Conservation (phyloP, 2,329 filamentous ascomycete genomes). For the Alternaria tenuissima region DNA sequence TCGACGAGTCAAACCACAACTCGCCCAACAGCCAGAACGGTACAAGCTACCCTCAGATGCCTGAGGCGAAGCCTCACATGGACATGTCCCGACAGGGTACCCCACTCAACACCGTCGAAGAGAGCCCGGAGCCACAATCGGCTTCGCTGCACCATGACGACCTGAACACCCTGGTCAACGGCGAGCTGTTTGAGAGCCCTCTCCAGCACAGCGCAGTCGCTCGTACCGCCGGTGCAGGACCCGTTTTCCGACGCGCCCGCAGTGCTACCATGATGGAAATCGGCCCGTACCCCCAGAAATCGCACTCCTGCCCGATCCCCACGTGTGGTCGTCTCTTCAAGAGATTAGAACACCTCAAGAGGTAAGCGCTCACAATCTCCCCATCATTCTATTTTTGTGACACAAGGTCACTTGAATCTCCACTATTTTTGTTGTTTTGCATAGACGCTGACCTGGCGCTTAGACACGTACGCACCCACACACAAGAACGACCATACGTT, state of each 20-base stretch:
- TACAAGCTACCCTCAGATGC: constrained; percentile 63
- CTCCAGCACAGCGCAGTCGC: constrained; percentile 66
- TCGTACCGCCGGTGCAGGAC: constrained; percentile 68
- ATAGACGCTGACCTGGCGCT: constrained; percentile 60
- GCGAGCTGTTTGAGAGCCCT: constrained; percentile 51
- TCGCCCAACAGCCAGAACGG: constrained; percentile 80
- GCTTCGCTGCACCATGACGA: constrained; percentile 74
- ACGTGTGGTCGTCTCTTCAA: constrained; percentile 98
- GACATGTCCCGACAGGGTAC: constrained; percentile 90
- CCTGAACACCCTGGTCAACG: constrained; percentile 59
- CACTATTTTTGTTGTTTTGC: constrained; percentile 45
- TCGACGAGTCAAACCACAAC: constrained; percentile 78
- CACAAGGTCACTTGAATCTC: constrained; percentile 16
- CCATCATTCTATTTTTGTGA: constrained; percentile 18
- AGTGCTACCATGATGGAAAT: constrained; percentile 97
- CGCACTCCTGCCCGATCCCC: constrained; percentile 98
- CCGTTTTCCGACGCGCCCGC: constrained; percentile 85
- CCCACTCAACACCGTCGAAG: constrained; percentile 84
- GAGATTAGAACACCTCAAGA: constrained; percentile 97
- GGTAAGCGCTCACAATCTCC: constrained; percentile 71
- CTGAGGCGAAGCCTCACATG: constrained; percentile 76
- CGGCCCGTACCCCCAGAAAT: constrained; percentile 95
- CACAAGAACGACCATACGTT: constrained; percentile 97
- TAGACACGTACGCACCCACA: constrained; percentile 99
- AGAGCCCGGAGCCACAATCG: constrained; percentile 79